Conservation (phyloP, 345 rosid species). For the Populus alba region DNA sequence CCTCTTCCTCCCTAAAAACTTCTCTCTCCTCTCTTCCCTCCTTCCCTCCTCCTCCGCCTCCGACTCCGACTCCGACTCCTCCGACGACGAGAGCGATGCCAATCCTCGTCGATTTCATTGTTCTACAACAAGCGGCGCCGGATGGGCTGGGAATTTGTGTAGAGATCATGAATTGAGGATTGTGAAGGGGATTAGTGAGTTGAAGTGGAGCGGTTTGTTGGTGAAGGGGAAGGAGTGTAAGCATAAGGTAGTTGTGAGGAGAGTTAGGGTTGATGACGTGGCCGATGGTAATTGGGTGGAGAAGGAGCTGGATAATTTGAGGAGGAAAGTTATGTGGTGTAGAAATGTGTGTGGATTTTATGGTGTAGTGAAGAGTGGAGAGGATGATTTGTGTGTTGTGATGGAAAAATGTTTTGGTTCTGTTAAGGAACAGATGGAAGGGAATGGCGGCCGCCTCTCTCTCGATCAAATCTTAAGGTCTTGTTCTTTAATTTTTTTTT, state of each 20-base stretch:
- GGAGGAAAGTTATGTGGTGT: slow-evolving; percentile 87
- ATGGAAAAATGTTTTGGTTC: slow-evolving; percentile 87
- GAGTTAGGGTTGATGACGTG: slow-evolving; percentile 59
- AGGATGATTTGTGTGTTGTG: slow-evolving; percentile 58
- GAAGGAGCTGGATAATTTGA: slow-evolving; percentile 66
- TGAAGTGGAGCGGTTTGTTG: not conserved
- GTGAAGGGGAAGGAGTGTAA: slow-evolving; percentile 25
- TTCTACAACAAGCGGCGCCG: not conserved
- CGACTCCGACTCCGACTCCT: not conserved
- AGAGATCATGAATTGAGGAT: slow-evolving; percentile 6
- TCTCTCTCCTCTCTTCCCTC: slow-evolving; percentile 1
- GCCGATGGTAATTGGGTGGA: slow-evolving; percentile 80
- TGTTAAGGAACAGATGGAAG: slow-evolving; percentile 82
- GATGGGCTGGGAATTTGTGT: not conserved
- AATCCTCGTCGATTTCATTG: not conserved
- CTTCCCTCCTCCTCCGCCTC: not conserved
- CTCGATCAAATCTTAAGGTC: slow-evolving; percentile 95
- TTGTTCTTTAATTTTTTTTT: not conserved
- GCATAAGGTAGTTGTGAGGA: slow-evolving; percentile 67
- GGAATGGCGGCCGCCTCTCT: slow-evolving; percentile 89
- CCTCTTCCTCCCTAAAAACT: slow-evolving; percentile 7
- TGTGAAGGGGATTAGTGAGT: not conserved
- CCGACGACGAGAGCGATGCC: not conserved
- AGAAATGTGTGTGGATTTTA: slow-evolving; percentile 89
- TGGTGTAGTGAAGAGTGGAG: slow-evolving; percentile 65